These are phyloP conservation scores for Solanum hybrid DNA, from an alignment of 305 asterid species.

Conservation along the genomic window DNA sequence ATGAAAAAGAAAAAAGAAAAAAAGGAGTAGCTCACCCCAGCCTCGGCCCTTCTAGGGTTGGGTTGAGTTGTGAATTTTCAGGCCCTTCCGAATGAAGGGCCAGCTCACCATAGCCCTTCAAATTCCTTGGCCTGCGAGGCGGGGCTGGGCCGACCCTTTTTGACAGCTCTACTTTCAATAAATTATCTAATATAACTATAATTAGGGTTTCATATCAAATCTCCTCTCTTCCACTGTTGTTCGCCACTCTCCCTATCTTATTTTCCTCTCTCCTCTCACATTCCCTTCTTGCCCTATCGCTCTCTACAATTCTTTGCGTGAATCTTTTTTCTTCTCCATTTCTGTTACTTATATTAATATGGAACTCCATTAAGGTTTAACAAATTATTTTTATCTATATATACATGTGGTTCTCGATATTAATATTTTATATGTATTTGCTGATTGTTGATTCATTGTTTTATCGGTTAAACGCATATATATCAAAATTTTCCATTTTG, in stretches of 20 bases:
- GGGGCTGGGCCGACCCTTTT: too few relatives aligned
- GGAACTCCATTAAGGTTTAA: not conserved
- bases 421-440: not conserved
- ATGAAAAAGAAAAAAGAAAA: too few relatives aligned
- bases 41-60: too few relatives aligned
- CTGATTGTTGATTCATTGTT: not conserved
- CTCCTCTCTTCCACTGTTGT: not conserved
- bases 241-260: not conserved
- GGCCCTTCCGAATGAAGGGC: too few relatives aligned
- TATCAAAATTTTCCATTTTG: not conserved
- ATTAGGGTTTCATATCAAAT: not conserved
- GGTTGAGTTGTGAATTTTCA: too few relatives aligned
- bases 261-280: not conserved
- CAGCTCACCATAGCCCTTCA: too few relatives aligned
- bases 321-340: not conserved
- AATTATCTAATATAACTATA: not conserved
- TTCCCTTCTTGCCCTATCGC: not conserved
- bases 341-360: not conserved
- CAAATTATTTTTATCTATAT: not conserved
- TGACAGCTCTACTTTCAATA: too few relatives aligned
- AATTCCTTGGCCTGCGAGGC: too few relatives aligned
- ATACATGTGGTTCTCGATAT: not conserved
- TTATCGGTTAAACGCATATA: not conserved
- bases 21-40: too few relatives aligned
- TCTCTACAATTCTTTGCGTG: not conserved